Evolutionary conservation across 2,329 filamentous ascomycete species (phyloP), one percentile per base, ranked within the genome.

Genomic region (Bipolaris cookei): DNA sequence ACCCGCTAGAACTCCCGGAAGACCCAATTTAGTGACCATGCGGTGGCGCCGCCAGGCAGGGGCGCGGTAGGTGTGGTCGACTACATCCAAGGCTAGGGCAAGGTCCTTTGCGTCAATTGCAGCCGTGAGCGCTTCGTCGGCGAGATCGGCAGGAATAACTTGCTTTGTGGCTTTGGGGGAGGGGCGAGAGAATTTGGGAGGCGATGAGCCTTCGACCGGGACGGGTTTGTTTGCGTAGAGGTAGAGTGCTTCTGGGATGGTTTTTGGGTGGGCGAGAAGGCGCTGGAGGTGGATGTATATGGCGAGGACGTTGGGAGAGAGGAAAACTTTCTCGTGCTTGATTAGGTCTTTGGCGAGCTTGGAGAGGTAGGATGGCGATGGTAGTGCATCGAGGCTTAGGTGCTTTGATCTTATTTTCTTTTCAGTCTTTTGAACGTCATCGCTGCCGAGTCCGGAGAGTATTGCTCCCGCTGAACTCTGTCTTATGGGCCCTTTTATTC

Each of bases 181-280:
- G 39, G 85, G 86, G 0, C 62, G 63, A 0, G 59, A 57, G 63
- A 64, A 72, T 23, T 73, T 74, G 21, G 71, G 70, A 6, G 69
- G 83, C 14, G 83, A 84, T 16, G 84, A 82, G 48, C 82, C 82
- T 67, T 86, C 80, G 48, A 83, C 78, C 2, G 92, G 90, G 61
- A 87, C 81, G 8, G 91, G 89, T 77, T 98, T 99, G 66, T 86
- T 86, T 46, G 91, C 91, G 74, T 94, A 98, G 51, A 97, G 83
- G 54, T 88, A 81, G 70, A 99, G 89, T 39, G 92, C 86, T 58
- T 88, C 85, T 6, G 94, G 92, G 61, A 98, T 85, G 42, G 90
- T 88, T 63, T 91, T 86, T 2, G 92, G 88, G 54, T 84, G 87
- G 59, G 87, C 85, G 41, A 98, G 84, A 10, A 88, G 83, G 25